Base-by-base conservation (phyloP, 2,329 filamentous ascomycete species). In the Phaeomoniella chlamydospora region DNA sequence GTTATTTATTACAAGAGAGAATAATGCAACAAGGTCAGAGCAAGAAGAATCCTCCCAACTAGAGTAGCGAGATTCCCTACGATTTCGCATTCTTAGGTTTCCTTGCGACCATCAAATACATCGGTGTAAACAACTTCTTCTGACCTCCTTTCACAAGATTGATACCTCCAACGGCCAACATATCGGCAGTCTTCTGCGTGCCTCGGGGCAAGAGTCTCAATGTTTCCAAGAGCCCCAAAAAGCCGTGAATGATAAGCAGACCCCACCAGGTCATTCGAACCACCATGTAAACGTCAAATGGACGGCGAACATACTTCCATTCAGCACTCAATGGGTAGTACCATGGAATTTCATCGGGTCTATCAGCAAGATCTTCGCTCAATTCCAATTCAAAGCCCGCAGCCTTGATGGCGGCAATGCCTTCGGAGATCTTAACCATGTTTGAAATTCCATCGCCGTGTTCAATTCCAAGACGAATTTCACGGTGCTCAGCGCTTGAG, bases 361-460 rank as follows among this genome's bases (percentile, higher is more conserved):
- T 69, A 47, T 79, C 73, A 15, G 90, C 85, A 42, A 98, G 61
- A 62, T 98, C 88, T 62, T 94, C 86, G 56, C 90, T 67, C 57
- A 80, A 70, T 48, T 87, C 65, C 41, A 96, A 61, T 48, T 85
- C 74, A 55, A 96, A 96, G 17, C 88, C 90, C 11, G 85, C 86
- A 29, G 76, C 72, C 62, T 87, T 77, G 62, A 98, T 86, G 39
- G 90, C 88, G 34, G 70, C 67, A 11, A 94, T 55, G 22, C 77
- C 88, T 46, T 93, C 87, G 0, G 77, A 74, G 39, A 92, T 71
- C 57, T 74, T 82, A 60, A 90, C 84, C 87, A 98, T 94, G 67
- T 94, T 94, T 51, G 85, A 86, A 57, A 98, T 96, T 48, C 90
- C 90, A 53, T 96, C 80, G 51, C 90, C 90, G 55, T 85, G 78